These are phyloP conservation scores for Paracoccidioides lutzii DNA, from an alignment of 2,329 filamentous ascomycete species.

Conservation along the genomic window DNA sequence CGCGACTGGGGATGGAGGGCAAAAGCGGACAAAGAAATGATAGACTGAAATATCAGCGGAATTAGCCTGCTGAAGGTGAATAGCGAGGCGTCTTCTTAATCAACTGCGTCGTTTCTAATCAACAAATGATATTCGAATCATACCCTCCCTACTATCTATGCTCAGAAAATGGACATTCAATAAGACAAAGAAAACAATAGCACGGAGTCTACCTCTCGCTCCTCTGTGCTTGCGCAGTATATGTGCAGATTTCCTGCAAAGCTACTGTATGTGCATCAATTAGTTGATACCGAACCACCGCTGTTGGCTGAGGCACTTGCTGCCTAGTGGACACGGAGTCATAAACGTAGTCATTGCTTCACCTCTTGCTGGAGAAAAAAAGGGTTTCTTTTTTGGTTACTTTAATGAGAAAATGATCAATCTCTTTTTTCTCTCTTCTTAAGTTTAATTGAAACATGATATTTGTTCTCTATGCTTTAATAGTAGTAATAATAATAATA, in stretches of 20 bases:
- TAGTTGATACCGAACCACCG: no score
- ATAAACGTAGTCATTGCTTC: not conserved
- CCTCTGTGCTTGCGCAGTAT: slow-evolving; percentile 1
- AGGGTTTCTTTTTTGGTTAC: not conserved
- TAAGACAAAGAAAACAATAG: not conserved
- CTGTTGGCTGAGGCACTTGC: no score
- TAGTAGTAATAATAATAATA: not conserved
- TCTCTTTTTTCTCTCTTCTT: not conserved
- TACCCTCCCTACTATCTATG: not conserved
- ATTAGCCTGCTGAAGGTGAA: no score
- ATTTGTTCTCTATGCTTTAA: not conserved
- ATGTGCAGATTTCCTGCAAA: not conserved
- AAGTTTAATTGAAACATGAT: not conserved
- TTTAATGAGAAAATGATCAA: not conserved
- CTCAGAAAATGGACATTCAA: not conserved
- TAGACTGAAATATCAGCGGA: not conserved
- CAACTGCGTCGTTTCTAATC: not conserved
- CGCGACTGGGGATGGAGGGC: not conserved
- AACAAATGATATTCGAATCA: not conserved
- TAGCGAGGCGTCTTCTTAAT: not conserved
- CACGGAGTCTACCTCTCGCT: slow-evolving; percentile 1
- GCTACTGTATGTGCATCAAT: not conserved
- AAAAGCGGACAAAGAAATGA: not conserved
- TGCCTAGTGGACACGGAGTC: no score
- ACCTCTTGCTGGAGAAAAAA: not conserved